phyloP scores from a whole-genome alignment of 805 yeast species.

The Kodamaea sagamina region DNA sequence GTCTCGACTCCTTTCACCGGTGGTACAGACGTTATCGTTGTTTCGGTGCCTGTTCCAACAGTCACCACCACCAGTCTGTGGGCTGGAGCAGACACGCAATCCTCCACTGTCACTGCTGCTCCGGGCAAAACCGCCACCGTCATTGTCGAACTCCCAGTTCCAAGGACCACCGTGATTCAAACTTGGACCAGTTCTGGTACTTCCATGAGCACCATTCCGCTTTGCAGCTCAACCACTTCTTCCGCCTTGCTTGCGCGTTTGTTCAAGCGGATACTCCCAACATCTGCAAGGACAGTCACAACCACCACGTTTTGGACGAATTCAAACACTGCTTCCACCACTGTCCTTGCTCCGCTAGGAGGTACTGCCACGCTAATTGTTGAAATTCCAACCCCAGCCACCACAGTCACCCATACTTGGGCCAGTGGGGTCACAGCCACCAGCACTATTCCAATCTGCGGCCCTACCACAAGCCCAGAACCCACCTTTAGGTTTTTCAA shows the following conservation, averaged over 20 bases:
- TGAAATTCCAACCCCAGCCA: conserved; percentile 12
- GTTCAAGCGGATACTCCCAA: too few species aligned
- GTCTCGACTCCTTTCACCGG: conserved; percentile 11
- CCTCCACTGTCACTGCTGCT: conserved; percentile 17
- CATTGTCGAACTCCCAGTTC: conserved; percentile 19
- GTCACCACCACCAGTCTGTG: conserved; percentile 13
- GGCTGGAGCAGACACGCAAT: conserved; percentile 13
- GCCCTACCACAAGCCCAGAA: too few species aligned
- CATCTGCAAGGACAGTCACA: too few species aligned
- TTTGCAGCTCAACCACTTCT: too few species aligned
- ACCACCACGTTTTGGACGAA: too few species aligned
- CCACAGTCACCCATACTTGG: conserved; percentile 6
- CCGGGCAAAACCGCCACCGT: conserved; percentile 24
- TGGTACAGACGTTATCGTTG: conserved; percentile 14
- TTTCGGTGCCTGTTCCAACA: conserved; percentile 17
- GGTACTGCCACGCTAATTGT: conserved; percentile 13
- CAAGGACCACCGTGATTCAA: too few species aligned
- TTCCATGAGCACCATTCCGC: too few species aligned
- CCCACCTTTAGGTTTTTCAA: too few species aligned
- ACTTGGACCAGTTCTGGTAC: too few species aligned
- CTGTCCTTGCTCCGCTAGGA: not conserved
- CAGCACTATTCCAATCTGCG: not conserved
- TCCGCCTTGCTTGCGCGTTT: too few species aligned
- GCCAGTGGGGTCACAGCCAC: conserved; percentile 7
- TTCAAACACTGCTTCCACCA: too few species aligned